Percentiles rank a stretch among this genome's conserved stretches.
These are phyloP conservation scores for Vitis cinerea DNA, from an alignment of 164 flowering plant genomes.

Conservation along the genomic window DNA sequence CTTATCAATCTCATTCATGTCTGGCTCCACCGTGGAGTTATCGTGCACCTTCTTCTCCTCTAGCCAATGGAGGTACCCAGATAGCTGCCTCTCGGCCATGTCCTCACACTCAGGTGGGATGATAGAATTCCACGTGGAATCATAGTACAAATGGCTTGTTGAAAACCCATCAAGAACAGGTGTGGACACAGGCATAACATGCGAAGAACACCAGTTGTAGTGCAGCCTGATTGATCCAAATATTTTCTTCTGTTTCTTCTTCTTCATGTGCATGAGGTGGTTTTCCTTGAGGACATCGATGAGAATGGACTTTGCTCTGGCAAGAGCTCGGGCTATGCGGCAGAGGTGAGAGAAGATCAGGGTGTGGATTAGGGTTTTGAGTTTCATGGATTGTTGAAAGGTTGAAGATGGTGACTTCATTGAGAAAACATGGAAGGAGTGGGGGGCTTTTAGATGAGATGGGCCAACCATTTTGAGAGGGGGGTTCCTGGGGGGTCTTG, in stretches of 20 bases:
- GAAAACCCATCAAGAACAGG: conserved; percentile 23
- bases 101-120: conserved; percentile 18
- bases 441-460: conserved; percentile 31
- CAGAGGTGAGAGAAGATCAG: conserved; percentile 54
- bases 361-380: conserved; percentile 64
- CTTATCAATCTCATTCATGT: conserved; percentile 64
- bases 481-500: conserved; percentile 12
- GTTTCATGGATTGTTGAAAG: conserved; percentile 49
- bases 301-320: conserved; percentile 57
- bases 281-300: conserved; percentile 37
- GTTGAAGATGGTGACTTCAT: conserved; percentile 37
- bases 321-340: conserved; percentile 43
- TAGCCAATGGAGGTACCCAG: conserved; percentile 74
- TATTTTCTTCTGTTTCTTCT: conserved; percentile 35
- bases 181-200: conserved; percentile 54
- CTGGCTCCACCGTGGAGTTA: conserved; percentile 10
- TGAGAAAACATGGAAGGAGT: conserved; percentile 36
- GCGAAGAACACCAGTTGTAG: conserved; percentile 81
- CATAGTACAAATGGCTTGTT: conserved; percentile 40
- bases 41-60: conserved; percentile 49
- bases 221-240: conserved; percentile 70
- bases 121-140: conserved; percentile 59
- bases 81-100: conserved; percentile 36
- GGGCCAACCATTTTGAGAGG: conserved; percentile 26
- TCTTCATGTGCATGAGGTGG: conserved; percentile 27